A percentile compares a stretch with the other conserved stretches of the same genome.
phyloP scores from a whole-genome alignment of 495 filamentous ascomycete species.

The Pyrenopolyporus hunteri region DNA sequence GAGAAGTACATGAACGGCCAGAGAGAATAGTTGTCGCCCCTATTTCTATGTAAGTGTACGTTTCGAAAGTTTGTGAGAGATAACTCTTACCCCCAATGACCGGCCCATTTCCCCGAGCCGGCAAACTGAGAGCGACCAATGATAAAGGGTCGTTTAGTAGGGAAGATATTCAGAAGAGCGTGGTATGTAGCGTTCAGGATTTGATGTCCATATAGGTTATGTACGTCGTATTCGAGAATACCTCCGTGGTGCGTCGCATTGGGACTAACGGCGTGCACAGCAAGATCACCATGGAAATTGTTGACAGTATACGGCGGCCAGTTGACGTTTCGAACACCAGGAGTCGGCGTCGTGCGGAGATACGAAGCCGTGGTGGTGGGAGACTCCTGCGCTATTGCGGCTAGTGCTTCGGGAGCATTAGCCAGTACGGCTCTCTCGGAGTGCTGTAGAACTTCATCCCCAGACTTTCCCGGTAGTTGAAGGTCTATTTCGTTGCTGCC shows the following conservation, averaged over 20 bases:
- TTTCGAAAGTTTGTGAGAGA: background rate
- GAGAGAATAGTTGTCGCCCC: conserved; percentile 73
- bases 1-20: conserved; percentile 77
- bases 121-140: conserved; percentile 85
- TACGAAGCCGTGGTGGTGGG: conserved; percentile 55
- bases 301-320: conserved; percentile 84
- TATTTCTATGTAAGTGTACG: conserved; percentile 11
- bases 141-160: conserved; percentile 78
- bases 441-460: conserved; percentile 65
- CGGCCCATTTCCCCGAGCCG: conserved; percentile 79
- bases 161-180: conserved; percentile 66
- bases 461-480: conserved; percentile 72
- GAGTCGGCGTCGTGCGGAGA: conserved; percentile 68
- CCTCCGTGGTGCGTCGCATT: conserved; percentile 81
- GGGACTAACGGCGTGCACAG: conserved; percentile 73
- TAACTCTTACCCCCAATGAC: conserved; percentile 75
- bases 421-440: conserved; percentile 75
- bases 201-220: conserved; percentile 77
- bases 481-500: conserved; percentile 70
- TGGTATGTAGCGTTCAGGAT: conserved; percentile 82
- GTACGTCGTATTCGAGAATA: conserved; percentile 77
- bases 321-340: conserved; percentile 74
- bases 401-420: conserved; percentile 68
- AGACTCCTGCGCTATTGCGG: conserved; percentile 36
- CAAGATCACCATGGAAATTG: conserved; percentile 77